phyloP scores from a whole-genome alignment of 192 early-diverging fungal genomes.

The Backusella westeae region DNA sequence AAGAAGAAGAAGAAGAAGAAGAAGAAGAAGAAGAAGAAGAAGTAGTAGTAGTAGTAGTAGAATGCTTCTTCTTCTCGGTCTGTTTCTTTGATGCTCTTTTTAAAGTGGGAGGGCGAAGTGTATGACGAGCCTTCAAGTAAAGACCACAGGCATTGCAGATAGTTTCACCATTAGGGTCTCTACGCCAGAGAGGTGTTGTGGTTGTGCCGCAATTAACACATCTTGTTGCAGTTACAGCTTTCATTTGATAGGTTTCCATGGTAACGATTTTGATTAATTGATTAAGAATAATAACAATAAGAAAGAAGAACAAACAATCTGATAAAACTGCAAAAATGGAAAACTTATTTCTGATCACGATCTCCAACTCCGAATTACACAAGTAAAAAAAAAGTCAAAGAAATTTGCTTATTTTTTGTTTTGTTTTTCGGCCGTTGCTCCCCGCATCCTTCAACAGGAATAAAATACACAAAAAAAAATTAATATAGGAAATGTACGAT shows the following conservation, averaged over 20 bases:
- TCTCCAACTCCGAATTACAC: neutral
- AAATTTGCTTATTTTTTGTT: neutral
- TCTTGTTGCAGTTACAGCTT: slow-evolving; percentile 44
- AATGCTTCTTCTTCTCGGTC: slow-evolving; percentile 14
- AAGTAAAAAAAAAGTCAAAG: neutral
- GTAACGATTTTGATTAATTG: neutral
- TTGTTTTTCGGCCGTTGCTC: slow-evolving; percentile 5
- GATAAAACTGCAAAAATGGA: neutral
- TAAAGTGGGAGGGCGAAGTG: slow-evolving; percentile 48
- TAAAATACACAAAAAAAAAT: neutral
- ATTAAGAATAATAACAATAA: neutral
- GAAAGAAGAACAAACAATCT: neutral
- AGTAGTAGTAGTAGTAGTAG: neutral
- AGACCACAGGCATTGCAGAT: slow-evolving; percentile 96
- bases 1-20: neutral
- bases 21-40: too few relatives aligned
- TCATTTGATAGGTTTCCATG: neutral
- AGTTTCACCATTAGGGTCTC: slow-evolving; percentile 81
- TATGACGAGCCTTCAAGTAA: slow-evolving; percentile 54
- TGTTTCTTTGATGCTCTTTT: slow-evolving; percentile 44
- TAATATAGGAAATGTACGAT: neutral
- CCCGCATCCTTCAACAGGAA: neutral
- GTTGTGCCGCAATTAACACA: slow-evolving; percentile 91
- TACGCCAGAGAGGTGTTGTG: slow-evolving; percentile 90
- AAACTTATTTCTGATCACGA: neutral